Evolutionary conservation across 116 monocot genomes (phyloP).

Genomic region (Dioscorea cayenensis): DNA sequence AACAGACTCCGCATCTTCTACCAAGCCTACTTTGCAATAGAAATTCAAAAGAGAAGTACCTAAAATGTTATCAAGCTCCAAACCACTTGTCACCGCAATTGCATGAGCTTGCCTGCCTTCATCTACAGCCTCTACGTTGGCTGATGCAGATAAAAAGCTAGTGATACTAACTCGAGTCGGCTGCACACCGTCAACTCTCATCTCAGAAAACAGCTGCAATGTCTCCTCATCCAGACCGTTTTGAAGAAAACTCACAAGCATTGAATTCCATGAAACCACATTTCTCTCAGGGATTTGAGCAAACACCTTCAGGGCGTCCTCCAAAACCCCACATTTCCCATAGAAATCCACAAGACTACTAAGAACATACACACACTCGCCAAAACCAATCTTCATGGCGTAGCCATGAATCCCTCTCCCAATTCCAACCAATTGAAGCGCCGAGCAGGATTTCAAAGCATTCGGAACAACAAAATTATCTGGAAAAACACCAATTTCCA

Average conservation of each 20-base stretch:
- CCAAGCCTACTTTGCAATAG: constrained; percentile 39
- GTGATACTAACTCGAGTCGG: constrained; percentile 36
- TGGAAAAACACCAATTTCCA: constrained; percentile 20
- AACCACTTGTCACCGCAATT: constrained; percentile 27
- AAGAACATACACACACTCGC: constrained; percentile 32
- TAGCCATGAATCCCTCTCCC: constrained; percentile 41
- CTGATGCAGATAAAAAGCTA: constrained; percentile 37
- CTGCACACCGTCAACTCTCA: constrained; percentile 26
- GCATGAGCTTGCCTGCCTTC: constrained; percentile 53
- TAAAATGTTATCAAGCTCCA: constrained; percentile 35
- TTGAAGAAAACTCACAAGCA: constrained; percentile 32
- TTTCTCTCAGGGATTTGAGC: constrained; percentile 23
- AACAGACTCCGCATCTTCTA: constrained; percentile 36
- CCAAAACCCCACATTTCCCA: constrained; percentile 39
- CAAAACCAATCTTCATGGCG: constrained; percentile 35
- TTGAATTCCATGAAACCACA: constrained; percentile 44
- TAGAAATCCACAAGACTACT: constrained; percentile 54
- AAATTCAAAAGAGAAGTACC: constrained; percentile 48
- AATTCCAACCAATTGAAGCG: constrained; percentile 8
- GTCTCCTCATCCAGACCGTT: constrained; percentile 36
- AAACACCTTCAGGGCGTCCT: constrained; percentile 16
- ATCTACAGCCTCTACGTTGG: constrained; percentile 24
- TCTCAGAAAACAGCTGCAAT: constrained; percentile 24
- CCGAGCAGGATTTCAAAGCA: constrained; percentile 39
- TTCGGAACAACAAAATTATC: constrained; percentile 47